phyloP scores from a whole-genome alignment of 2,329 filamentous ascomycete species.

The Massarina eburnea region DNA sequence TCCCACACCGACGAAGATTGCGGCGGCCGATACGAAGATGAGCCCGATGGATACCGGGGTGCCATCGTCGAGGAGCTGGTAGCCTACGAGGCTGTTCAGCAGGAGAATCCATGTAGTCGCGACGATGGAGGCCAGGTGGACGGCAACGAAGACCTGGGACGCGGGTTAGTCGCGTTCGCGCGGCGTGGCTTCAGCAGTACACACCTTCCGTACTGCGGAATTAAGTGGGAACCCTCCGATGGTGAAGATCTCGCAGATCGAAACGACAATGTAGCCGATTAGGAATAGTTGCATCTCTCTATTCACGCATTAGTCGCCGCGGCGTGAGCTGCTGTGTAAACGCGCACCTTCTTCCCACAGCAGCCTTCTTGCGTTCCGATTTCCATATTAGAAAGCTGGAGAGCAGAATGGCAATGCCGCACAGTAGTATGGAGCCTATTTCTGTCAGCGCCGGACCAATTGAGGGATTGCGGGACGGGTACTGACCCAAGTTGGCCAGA shows the following conservation, averaged over 20 bases:
- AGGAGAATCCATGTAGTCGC: constrained; percentile 89
- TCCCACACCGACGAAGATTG: constrained; percentile 84
- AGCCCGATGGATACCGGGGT: constrained; percentile 81
- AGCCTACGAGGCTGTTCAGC: constrained; percentile 89
- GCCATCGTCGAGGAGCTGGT: constrained; percentile 90
- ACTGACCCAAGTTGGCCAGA: constrained; percentile 80
- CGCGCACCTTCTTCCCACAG: constrained; percentile 82
- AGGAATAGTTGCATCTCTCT: constrained; percentile 98
- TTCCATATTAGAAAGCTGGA: constrained; percentile 70
- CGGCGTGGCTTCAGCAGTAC: constrained; percentile 39
- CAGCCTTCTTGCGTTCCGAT: constrained; percentile 88
- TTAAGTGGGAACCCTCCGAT: constrained; percentile 84
- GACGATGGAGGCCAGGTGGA: constrained; percentile 86
- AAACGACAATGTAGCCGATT: constrained; percentile 78
- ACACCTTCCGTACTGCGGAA: constrained; percentile 69
- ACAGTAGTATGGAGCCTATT: constrained; percentile 82
- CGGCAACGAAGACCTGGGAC: constrained; percentile 76
- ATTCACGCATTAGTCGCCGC: constrained; percentile 24
- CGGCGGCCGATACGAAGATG: constrained; percentile 67
- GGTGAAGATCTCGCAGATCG: constrained; percentile 95
- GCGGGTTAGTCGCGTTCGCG: constrained; percentile 10
- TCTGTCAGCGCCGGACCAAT: constrained; percentile 27
- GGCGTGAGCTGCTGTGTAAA: background rate
- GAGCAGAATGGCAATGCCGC: constrained; percentile 71
- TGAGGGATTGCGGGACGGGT: constrained; percentile 6